Conservation (phyloP, 164 flowering plant species). For the Akebia trifoliata region DNA sequence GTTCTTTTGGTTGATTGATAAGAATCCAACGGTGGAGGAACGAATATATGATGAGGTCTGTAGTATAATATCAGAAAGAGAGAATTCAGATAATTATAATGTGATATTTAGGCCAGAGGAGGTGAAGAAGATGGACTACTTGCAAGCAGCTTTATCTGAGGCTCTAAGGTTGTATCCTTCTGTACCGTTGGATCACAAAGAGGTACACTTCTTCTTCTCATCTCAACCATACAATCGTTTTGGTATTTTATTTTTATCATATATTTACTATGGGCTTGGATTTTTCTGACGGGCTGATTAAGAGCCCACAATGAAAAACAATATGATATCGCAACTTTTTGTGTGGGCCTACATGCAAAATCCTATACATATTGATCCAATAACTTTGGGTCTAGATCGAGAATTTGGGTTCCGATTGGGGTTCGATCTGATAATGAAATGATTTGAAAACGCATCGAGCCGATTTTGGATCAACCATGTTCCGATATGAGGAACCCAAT, state of each 20-base stretch:
- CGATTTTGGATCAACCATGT: too few species aligned
- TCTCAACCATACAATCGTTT: background rate
- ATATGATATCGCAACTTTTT: too few species aligned
- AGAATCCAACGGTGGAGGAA: constrained; percentile 60
- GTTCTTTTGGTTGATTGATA: constrained; percentile 83
- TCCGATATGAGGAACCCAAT: too few species aligned
- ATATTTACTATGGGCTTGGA: too few species aligned
- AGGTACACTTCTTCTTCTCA: constrained; percentile 38
- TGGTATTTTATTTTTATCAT: background rate
- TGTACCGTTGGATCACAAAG: constrained; percentile 89
- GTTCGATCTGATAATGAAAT: too few species aligned
- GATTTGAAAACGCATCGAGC: too few species aligned
- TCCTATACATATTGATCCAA: too few species aligned
- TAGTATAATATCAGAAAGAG: constrained; percentile 35
- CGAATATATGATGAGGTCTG: constrained; percentile 51
- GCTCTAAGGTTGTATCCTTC: constrained; percentile 89
- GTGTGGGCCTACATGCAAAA: too few species aligned
- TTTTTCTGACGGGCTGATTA: too few species aligned
- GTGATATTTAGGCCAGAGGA: constrained; percentile 66
- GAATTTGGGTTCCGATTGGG: too few species aligned
- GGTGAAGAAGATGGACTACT: constrained; percentile 85
- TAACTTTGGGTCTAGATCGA: too few species aligned
- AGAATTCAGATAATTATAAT: constrained; percentile 4
- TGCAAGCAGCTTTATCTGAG: constrained; percentile 90
- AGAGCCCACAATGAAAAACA: too few species aligned